Evolutionary conservation across 148 eudicot genomes (phyloP).

Genomic region (Rhododendron ovatum): DNA sequence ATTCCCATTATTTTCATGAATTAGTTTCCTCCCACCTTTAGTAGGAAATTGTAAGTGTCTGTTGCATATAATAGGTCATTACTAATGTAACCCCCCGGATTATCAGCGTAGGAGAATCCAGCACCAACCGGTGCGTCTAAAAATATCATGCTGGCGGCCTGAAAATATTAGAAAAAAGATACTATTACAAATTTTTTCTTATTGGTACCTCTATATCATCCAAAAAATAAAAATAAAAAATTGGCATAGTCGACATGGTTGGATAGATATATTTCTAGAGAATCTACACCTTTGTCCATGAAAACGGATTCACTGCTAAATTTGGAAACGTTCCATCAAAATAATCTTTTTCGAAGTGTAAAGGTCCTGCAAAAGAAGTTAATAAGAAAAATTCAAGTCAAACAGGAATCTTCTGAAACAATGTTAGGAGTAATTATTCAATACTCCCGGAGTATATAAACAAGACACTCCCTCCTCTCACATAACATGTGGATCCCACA

Average conservation of each 20-base stretch:
- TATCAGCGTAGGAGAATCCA: slow-evolving; percentile 14
- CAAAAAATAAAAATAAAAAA: background rate
- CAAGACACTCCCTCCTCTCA: too few relatives aligned
- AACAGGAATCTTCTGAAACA: background rate
- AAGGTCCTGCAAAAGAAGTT: background rate
- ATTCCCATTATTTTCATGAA: background rate
- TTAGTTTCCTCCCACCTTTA: slow-evolving; percentile 2
- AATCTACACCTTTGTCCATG: too few relatives aligned
- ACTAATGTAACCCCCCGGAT: background rate
- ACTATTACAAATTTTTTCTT: too few relatives aligned
- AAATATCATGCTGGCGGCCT: slow-evolving; percentile 14
- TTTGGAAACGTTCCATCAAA: too few relatives aligned
- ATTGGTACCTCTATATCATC: background rate
- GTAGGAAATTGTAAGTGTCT: background rate
- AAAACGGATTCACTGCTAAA: too few relatives aligned
- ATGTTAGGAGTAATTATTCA: too few relatives aligned
- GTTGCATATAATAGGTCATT: slow-evolving; percentile 2
- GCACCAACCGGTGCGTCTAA: slow-evolving; percentile 7
- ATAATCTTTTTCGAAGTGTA: too few relatives aligned
- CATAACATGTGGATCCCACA: too few relatives aligned
- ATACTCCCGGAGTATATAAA: too few relatives aligned
- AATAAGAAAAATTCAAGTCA: background rate
- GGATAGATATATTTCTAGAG: background rate
- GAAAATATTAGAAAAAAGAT: background rate
- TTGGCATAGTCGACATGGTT: background rate